Percentiles rank a stretch among this genome's conserved stretches.
These are phyloP conservation scores for Cardiospermum halicacabum DNA, from an alignment of 345 rosid species.

Conservation along the genomic window DNA sequence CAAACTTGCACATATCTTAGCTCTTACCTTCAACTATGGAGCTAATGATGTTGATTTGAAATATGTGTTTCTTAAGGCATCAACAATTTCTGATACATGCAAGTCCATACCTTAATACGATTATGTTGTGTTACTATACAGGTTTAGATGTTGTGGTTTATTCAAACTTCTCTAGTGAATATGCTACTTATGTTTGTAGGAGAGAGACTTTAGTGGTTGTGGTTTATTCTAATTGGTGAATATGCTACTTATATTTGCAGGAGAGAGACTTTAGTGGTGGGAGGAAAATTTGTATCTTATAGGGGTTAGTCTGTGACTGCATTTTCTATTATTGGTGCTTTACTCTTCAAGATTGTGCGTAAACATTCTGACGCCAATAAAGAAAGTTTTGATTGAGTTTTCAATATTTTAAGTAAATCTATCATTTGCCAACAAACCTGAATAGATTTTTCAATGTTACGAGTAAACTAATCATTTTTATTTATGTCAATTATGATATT, in stretches of 20 bases:
- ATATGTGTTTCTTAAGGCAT: slow-evolving; percentile 62
- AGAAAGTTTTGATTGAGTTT: too few species aligned
- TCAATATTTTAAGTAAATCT: too few species aligned
- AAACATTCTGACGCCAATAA: slow-evolving; percentile 25
- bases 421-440: too few species aligned
- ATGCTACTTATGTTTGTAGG: too few species aligned
- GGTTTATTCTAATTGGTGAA: too few species aligned
- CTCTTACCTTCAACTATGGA: slow-evolving; percentile 47
- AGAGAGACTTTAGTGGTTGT: too few species aligned
- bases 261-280: slow-evolving; percentile 52
- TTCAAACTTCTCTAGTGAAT: slow-evolving; percentile 59
- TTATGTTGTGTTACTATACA: slow-evolving; percentile 74
- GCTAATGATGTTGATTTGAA: slow-evolving; percentile 43
- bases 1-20: slow-evolving; percentile 55
- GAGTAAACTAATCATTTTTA: too few species aligned
- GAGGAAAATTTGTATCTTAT: slow-evolving; percentile 59
- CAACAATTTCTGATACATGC: slow-evolving; percentile 80
- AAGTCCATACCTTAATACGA: slow-evolving; percentile 59
- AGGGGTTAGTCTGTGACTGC: slow-evolving; percentile 59
- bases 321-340: slow-evolving; percentile 43
- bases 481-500: too few species aligned
- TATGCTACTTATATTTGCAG: slow-evolving; percentile 71
- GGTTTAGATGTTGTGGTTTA: slow-evolving; percentile 69
- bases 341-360: slow-evolving; percentile 47
- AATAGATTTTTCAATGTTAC: too few species aligned